These are phyloP conservation scores for Setaria viridis DNA, from an alignment of 202 grass and related monocot genomes.

Conservation along the genomic window DNA sequence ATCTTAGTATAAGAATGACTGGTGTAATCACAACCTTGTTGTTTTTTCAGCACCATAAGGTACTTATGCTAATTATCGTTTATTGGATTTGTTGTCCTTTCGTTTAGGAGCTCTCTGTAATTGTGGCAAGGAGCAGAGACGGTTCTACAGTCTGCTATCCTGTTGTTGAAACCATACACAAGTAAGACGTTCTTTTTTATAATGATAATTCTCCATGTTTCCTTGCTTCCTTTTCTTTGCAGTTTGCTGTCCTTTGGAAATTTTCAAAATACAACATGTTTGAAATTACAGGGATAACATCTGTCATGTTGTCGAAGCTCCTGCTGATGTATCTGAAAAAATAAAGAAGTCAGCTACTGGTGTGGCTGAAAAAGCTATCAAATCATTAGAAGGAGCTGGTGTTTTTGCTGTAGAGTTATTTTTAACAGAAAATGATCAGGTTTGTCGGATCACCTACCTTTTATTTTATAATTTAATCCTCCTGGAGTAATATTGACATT, in stretches of 20 bases:
- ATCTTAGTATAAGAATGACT: background rate
- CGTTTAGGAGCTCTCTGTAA: constrained; percentile 87
- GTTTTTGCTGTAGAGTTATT: constrained; percentile 96
- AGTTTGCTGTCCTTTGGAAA: background rate
- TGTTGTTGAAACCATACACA: constrained; percentile 94
- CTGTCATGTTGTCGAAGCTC: constrained; percentile 93
- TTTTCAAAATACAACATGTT: constrained; percentile 15
- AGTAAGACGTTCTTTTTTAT: constrained; percentile 58
- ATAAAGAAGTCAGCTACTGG: constrained; percentile 70
- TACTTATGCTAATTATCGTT: background rate
- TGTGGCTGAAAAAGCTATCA: constrained; percentile 76
- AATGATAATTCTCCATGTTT: constrained; percentile 2
- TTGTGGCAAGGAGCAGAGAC: constrained; percentile 87
- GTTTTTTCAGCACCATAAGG: background rate
- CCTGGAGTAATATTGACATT: constrained; percentile 4
- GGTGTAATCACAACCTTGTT: background rate
- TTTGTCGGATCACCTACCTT: constrained; percentile 40
- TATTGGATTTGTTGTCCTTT: background rate
- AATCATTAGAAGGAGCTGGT: constrained; percentile 83
- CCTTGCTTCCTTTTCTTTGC: constrained; percentile 3
- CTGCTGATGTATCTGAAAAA: constrained; percentile 68
- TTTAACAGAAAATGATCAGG: constrained; percentile 86
- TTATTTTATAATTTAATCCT: constrained; percentile 22
- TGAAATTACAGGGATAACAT: constrained; percentile 81
- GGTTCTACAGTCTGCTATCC: constrained; percentile 75